Evolutionary conservation across 306 rosid species (phyloP).

Genomic region (Quercus agrifolia): DNA sequence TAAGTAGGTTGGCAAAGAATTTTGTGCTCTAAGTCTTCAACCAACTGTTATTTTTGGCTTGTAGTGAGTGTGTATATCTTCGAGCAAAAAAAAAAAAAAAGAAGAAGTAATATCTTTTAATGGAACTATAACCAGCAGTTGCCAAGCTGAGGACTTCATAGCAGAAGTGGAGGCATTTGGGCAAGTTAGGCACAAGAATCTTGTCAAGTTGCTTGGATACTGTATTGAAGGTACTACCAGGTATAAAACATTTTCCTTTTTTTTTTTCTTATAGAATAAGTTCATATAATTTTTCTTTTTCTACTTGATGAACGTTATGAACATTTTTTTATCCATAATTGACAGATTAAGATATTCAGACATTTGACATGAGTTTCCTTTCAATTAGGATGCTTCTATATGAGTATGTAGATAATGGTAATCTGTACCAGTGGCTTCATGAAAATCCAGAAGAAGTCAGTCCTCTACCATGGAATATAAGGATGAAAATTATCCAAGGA

Average conservation of each 20-base stretch:
- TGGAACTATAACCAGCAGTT: slow-evolving; percentile 20
- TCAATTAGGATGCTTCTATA: slow-evolving; percentile 44
- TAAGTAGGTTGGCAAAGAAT: neutral
- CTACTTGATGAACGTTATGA: neutral
- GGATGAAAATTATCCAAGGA: slow-evolving; percentile 51
- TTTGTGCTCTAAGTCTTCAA: neutral
- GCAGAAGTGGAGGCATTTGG: slow-evolving; percentile 55
- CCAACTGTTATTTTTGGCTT: neutral
- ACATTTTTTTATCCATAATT: neutral
- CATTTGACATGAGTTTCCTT: neutral
- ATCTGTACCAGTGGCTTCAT: slow-evolving; percentile 67
- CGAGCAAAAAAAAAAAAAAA: no score
- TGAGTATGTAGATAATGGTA: slow-evolving; percentile 55
- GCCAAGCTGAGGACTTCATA: slow-evolving; percentile 42
- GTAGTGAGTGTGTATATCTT: neutral
- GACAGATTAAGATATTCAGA: neutral
- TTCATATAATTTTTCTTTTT: neutral
- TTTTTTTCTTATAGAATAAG: neutral
- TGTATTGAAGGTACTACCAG: slow-evolving; percentile 44
- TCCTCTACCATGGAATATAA: slow-evolving; percentile 57
- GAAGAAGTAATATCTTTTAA: neutral
- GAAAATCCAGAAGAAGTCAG: slow-evolving; percentile 35
- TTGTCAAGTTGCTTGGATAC: slow-evolving; percentile 57
- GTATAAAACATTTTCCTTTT: slow-evolving; percentile 7
- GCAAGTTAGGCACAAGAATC: slow-evolving; percentile 47